A percentile compares a stretch with the other conserved stretches of the same genome.
phyloP scores from a whole-genome alignment of 305 asterid genomes.

The Rubia peregrina region DNA sequence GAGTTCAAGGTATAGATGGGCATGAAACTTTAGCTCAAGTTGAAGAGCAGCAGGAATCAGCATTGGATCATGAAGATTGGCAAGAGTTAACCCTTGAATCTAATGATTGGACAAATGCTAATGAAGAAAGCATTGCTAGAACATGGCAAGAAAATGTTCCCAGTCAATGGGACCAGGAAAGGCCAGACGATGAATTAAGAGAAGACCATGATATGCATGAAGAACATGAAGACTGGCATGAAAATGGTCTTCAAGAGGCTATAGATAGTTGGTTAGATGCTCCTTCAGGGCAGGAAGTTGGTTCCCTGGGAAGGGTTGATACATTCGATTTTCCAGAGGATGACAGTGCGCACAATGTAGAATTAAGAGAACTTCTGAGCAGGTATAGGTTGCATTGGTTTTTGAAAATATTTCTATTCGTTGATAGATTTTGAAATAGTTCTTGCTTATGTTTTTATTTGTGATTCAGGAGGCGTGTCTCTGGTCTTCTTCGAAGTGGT shows the following conservation, averaged over 20 bases:
- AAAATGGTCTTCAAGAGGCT: slow-evolving; percentile 50
- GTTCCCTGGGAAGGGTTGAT: slow-evolving; percentile 33
- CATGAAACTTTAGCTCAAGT: slow-evolving; percentile 34
- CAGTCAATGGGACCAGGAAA: slow-evolving; percentile 38
- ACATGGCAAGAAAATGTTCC: slow-evolving; percentile 33
- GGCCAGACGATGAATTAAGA: slow-evolving; percentile 27
- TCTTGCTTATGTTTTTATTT: slow-evolving; percentile 1
- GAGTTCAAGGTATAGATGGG: slow-evolving; percentile 27
- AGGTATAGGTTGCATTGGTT: slow-evolving; percentile 33
- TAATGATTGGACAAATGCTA: slow-evolving; percentile 29
- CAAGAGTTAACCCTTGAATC: slow-evolving; percentile 27
- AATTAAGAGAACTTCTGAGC: slow-evolving; percentile 85
- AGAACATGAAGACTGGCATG: slow-evolving; percentile 54
- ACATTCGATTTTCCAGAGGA: slow-evolving; percentile 44
- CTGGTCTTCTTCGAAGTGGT: slow-evolving; percentile 81
- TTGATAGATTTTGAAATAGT: slow-evolving; percentile 9
- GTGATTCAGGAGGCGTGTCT: slow-evolving; percentile 71
- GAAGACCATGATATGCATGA: slow-evolving; percentile 45
- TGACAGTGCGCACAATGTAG: slow-evolving; percentile 52
- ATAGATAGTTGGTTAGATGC: slow-evolving; percentile 59
- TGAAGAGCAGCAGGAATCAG: slow-evolving; percentile 36
- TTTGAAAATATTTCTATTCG: neutral
- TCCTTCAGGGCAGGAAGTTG: slow-evolving; percentile 49
- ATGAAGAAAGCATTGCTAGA: slow-evolving; percentile 23
- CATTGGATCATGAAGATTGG: slow-evolving; percentile 32